Conservation (phyloP, 2,329 filamentous ascomycete genomes). For the Colletotrichum incanum region DNA sequence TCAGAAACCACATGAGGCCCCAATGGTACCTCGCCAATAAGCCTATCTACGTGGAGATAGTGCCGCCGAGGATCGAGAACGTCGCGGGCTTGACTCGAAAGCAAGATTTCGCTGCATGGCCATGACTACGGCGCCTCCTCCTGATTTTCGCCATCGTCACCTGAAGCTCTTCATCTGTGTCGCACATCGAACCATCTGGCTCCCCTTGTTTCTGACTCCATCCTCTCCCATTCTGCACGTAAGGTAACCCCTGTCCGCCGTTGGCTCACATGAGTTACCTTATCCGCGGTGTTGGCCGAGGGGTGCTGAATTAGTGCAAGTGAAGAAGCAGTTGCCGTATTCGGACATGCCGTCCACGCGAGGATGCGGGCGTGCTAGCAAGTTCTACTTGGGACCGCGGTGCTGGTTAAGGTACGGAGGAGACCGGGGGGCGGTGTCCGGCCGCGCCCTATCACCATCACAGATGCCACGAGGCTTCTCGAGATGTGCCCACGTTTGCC, state of each 20-base stretch:
- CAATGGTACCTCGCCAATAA: constrained; percentile 20
- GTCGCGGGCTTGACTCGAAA: not conserved
- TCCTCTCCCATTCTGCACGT: not conserved
- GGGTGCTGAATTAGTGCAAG: not conserved
- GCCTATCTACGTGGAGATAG: constrained; percentile 19
- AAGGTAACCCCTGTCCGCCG: constrained; percentile 19
- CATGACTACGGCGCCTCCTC: constrained; percentile 5
- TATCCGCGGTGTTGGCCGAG: not conserved
- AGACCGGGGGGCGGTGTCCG: not conserved
- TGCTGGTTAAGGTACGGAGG: constrained; percentile 21
- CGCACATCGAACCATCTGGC: constrained; percentile 2
- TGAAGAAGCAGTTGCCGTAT: constrained; percentile 19
- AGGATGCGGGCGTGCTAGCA: constrained; percentile 18
- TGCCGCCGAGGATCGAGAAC: constrained; percentile 29
- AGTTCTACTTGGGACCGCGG: constrained; percentile 4
- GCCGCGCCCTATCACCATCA: constrained; percentile 9
- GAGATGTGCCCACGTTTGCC: not conserved
- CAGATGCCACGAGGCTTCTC: not conserved
- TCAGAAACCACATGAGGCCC: not conserved
- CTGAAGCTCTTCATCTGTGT: constrained; percentile 4
- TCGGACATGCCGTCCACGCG: constrained; percentile 8
- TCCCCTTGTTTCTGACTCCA: not conserved
- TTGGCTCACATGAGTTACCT: constrained; percentile 30
- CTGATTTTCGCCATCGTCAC: not conserved
- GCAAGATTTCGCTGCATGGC: constrained; percentile 24